A percentile compares a stretch with the other conserved stretches of the same genome.
Conservation (phyloP, 805 yeast species). For the Peterozyma xylosa region DNA sequence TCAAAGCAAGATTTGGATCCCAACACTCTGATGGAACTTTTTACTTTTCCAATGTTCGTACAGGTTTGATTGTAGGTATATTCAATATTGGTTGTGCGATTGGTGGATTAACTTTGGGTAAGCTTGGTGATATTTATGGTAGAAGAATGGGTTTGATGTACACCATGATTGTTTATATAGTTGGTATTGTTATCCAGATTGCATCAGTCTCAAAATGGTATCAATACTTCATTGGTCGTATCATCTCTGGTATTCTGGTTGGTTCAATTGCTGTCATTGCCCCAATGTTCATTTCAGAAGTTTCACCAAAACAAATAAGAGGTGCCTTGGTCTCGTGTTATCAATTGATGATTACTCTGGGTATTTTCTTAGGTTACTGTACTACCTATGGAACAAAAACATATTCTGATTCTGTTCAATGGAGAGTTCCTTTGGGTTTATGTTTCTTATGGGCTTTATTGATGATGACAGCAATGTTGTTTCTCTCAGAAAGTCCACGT, state of each 20-base stretch:
- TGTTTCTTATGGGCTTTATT: conserved; percentile 41
- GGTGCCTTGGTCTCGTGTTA: conserved; percentile 54
- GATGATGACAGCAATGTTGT: conserved; percentile 46
- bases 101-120: conserved; percentile 45
- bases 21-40: conserved; percentile 23
- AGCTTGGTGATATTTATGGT: conserved; percentile 42
- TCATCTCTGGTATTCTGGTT: conserved; percentile 34
- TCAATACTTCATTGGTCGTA: conserved; percentile 47
- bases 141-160: conserved; percentile 38
- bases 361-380: conserved; percentile 52
- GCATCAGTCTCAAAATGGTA: conserved; percentile 38
- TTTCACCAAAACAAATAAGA: conserved; percentile 50
- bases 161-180: conserved; percentile 35
- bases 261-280: conserved; percentile 33
- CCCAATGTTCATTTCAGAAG: conserved; percentile 45
- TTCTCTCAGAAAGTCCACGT: conserved; percentile 69
- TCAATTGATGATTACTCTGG: conserved; percentile 52
- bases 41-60: conserved; percentile 35
- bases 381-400: conserved; percentile 46
- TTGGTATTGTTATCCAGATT: conserved; percentile 44
- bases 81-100: conserved; percentile 54
- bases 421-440: conserved; percentile 52
- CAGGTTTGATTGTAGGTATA: conserved; percentile 45
- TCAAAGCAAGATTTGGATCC: conserved; percentile 35
- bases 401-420: conserved; percentile 32